phyloP scores from a whole-genome alignment of 768 basidiomycete genomes.

The Boletales sp. region DNA sequence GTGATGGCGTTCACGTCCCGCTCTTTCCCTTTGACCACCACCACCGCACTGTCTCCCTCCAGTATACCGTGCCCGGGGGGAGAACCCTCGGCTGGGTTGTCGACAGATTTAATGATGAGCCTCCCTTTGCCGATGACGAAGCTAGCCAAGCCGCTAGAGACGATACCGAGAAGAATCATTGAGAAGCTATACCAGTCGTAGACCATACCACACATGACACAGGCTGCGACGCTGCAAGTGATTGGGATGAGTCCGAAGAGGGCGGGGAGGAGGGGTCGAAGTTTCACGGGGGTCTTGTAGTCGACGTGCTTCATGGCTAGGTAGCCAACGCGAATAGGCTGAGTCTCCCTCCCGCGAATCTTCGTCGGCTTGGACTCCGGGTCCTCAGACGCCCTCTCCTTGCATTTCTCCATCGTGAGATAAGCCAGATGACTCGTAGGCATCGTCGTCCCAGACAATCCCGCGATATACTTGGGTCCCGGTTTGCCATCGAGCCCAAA shows the following conservation, averaged over 20 bases:
- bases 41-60: conserved; percentile 10
- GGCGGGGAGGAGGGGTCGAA: background rate
- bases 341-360: conserved; percentile 12
- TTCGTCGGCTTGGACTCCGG: background rate
- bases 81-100: conserved; percentile 13
- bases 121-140: conserved; percentile 22
- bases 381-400: background rate
- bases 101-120: conserved; percentile 13
- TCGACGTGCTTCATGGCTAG: conserved; percentile 12
- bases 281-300: background rate
- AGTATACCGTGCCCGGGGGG: conserved; percentile 32
- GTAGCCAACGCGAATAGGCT: conserved; percentile 12
- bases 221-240: conserved; percentile 19
- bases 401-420: conserved; percentile 20
- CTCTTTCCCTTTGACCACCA: conserved; percentile 29
- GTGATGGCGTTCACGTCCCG: conserved; percentile 27
- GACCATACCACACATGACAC: conserved; percentile 20
- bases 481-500: conserved; percentile 28
- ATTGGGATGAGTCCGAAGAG: conserved; percentile 24
- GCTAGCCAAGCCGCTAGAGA: conserved; percentile 29
- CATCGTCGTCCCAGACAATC: conserved; percentile 30
- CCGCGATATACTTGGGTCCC: conserved; percentile 28
- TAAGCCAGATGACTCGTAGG: conserved; percentile 26
- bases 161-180: conserved; percentile 32
- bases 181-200: conserved; percentile 30